Base-by-base conservation (phyloP, 768 basidiomycete genomes). In the Calocybe cyanea region DNA sequence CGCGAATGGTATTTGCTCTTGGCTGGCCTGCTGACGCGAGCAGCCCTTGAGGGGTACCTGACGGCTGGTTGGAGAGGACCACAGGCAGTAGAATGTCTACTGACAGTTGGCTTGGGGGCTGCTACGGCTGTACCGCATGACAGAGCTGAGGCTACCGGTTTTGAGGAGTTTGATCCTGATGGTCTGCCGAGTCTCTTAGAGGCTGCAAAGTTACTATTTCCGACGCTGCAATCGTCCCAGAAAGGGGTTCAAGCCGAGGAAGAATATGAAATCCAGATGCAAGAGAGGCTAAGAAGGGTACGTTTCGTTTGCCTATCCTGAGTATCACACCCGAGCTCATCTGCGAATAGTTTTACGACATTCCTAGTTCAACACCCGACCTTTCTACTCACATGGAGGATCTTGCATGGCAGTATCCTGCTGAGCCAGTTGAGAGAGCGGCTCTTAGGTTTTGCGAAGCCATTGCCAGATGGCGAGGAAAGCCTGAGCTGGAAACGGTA, bases 1-100 rank as follows among this genome's bases (percentile, higher is more conserved):
- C 67, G 77, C 19, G 80, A 82, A 52, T 93, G 91, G 91, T 93
- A 91, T 62, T 73, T 85, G 65, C 72, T 94, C 10, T 71, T 92
- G 13, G 78, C 79, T 0, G 83, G 86, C 1, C 67, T 94, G 18
- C 69, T 91, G 21, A 89, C 89, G 4, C 78, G 90, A n/a, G 88
- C 88, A 0, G 85, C 82, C 15, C 64, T 93, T 41, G 89, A 94
- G 57, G 91, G 91, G 0, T 93, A 92, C 58, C 71, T 92, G 36
- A 82, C 81, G 1, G 84, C 81, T 8, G 84, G 85, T 0, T 94
- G 91, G 91, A 75, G 73, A 21, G 89, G 91, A 0, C 65, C 77
- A 1, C 76, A 81, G 31, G 80, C 83, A 4, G 74, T 82, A 8
- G 83, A 88, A 55, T 79, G 84, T 48, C 63, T 93, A 45, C 64